Percentiles rank a stretch among this genome's conserved stretches.
Evolutionary conservation across 345 rosid genomes (phyloP).

Genomic region (Lagerstroemia speciosa): DNA sequence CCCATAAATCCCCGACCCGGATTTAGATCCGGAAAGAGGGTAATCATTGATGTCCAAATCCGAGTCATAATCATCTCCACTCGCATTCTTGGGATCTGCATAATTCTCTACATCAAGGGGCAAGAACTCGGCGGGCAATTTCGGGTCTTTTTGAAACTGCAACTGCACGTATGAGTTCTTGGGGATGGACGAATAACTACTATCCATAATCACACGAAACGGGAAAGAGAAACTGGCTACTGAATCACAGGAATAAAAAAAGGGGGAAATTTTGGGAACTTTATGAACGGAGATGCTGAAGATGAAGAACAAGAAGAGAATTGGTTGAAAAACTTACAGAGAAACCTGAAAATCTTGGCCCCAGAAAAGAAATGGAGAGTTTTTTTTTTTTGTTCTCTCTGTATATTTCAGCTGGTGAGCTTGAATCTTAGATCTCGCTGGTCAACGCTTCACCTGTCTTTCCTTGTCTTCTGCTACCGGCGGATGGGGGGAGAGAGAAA

Average conservation of each 20-base stretch:
- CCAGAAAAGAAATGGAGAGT: background rate
- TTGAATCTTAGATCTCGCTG: slow-evolving; percentile 11
- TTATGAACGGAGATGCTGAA: slow-evolving; percentile 2
- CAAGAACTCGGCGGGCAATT: slow-evolving; percentile 26
- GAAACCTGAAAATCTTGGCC: background rate
- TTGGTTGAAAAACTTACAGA: background rate
- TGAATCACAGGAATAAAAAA: background rate
- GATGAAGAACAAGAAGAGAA: background rate
- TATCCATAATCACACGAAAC: slow-evolving; percentile 37
- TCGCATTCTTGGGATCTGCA: slow-evolving; percentile 17
- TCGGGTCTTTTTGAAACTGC: slow-evolving; percentile 32
- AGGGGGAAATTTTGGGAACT: slow-evolving; percentile 1
- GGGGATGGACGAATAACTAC: slow-evolving; percentile 53
- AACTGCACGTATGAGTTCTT: slow-evolving; percentile 50
- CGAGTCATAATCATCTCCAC: slow-evolving; percentile 12
- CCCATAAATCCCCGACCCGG: slow-evolving; percentile 61
- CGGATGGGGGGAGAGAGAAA: too few species aligned
- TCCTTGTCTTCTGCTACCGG: slow-evolving; percentile 3
- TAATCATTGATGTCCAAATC: slow-evolving; percentile 31
- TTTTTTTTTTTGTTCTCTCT: background rate
- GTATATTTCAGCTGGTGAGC: background rate
- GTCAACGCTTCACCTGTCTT: slow-evolving; percentile 17
- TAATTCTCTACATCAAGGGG: slow-evolving; percentile 36
- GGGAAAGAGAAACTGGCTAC: background rate
- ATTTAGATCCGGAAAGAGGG: slow-evolving; percentile 21